Conservation (phyloP, 148 eudicot genomes). For the Dianthus caryophyllus region DNA sequence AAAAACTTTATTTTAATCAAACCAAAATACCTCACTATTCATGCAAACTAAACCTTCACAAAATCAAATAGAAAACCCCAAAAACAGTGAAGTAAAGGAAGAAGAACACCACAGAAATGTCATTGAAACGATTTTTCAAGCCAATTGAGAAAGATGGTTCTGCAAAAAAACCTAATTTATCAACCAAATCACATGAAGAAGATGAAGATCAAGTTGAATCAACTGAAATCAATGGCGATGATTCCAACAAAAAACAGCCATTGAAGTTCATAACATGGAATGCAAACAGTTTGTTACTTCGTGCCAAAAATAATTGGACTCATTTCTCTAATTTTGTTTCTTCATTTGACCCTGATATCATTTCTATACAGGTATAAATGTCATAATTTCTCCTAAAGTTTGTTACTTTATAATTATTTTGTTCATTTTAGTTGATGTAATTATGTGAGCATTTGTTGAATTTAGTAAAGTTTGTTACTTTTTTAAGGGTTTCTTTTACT, state of each 20-base stretch:
- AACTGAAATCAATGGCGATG: conserved; percentile 15
- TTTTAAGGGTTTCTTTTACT: conserved; percentile 14
- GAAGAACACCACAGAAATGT: conserved; percentile 9
- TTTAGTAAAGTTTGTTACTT: neutral
- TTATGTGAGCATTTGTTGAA: conserved; percentile 19
- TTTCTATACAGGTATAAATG: conserved; percentile 69
- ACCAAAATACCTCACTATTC: no score
- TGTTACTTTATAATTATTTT: neutral
- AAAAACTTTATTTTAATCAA: no score
- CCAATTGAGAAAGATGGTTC: conserved; percentile 73
- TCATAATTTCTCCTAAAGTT: neutral
- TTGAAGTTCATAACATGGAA: conserved; percentile 94
- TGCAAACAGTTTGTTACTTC: conserved; percentile 84
- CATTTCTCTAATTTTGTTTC: conserved; percentile 64
- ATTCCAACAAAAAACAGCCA: conserved; percentile 48
- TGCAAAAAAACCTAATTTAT: conserved; percentile 62
- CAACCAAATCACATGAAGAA: conserved; percentile 25
- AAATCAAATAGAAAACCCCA: neutral
- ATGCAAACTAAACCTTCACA: neutral
- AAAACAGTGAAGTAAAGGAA: neutral
- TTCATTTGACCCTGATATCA: conserved; percentile 78
- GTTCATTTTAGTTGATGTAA: conserved; percentile 7
- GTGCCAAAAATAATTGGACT: conserved; percentile 78
- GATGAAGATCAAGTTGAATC: conserved; percentile 10
- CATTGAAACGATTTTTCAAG: conserved; percentile 73